Evolutionary conservation across 2,329 filamentous ascomycete species (phyloP), one percentile per base, ranked within the genome.

Genomic region (Colletotrichum horii): DNA sequence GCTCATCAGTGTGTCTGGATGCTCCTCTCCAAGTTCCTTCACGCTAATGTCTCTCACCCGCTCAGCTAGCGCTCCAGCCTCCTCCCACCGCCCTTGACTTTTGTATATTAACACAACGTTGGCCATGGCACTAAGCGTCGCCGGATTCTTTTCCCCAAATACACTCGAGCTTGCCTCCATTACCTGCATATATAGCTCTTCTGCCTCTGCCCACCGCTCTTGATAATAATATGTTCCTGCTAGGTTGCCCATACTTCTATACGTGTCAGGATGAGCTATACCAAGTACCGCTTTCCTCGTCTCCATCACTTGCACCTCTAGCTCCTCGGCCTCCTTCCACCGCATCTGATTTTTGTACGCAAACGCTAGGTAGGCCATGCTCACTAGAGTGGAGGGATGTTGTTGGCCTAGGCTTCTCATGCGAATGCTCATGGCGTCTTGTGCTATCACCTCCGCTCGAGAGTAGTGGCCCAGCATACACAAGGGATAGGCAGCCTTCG

Each of bases 401-500:
- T 48, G 3, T 5, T 19, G 19, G 7, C 38, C 38, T 4, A 7
- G 38, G 38, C 9, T n/a, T 48, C 1, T 5, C 5, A 48, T 48
- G 19, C n/a, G 2, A 75, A 64, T 22, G 9, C 30, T 56, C 1
- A 65, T 5, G 28, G 70, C 74, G 26, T 66, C 4, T 52, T 19
- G 15, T 12, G 60, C 34, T n/a, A 38, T 3, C 6, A 38, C 14
- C 19, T 76, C 65, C 4, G 62, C 58, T 11, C 12, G 43, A 4
- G 19, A 52, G 36, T 73, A 68, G 8, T 69, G 14, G 14, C 65
- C 60, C 2, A 71, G 48, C 28, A 12, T 38, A 0, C 62, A 0
- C 30, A 77, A 71, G 66, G 77, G 79, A 0, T 1, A 3, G 15
- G 74, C 70, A 5, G 74, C 66, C 1, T 77, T 76, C 19, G 61